Evolutionary conservation across 2,329 filamentous ascomycete genomes (phyloP).

Genomic region (Pseudogymnoascus pannorum): DNA sequence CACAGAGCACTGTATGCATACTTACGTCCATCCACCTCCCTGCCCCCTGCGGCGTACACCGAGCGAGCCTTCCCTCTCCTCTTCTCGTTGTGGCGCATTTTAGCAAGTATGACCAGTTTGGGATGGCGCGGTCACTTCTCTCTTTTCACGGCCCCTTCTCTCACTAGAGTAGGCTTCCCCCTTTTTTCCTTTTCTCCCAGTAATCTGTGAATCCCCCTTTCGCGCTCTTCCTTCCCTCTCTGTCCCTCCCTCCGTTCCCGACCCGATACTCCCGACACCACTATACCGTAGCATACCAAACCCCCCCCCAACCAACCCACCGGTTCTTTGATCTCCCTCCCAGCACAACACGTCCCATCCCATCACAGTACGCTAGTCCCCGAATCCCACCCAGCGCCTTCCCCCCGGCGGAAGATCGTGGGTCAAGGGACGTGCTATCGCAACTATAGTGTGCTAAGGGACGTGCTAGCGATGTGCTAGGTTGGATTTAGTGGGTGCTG

Average conservation of each 20-base stretch:
- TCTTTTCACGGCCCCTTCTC: not conserved
- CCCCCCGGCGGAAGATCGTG: not conserved
- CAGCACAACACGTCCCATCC: no score
- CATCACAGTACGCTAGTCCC: not conserved
- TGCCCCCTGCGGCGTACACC: not conserved
- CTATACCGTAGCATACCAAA: no score
- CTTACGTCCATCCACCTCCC: not conserved
- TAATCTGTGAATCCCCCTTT: not conserved
- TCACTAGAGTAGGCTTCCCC: no score
- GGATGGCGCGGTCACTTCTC: not conserved
- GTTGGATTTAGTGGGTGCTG: not conserved
- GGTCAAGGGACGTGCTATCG: not conserved
- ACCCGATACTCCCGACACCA: no score
- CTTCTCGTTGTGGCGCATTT: no score
- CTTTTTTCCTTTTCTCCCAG: not conserved
- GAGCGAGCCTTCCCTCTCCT: no score
- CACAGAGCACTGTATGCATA: no score
- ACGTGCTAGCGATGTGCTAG: not conserved
- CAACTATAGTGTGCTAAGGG: no score
- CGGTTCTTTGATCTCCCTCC: no score
- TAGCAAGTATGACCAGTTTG: no score
- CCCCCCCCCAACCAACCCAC: no score
- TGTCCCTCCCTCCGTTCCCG: not conserved
- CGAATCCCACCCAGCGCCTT: no score
- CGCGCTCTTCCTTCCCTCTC: not conserved